These are phyloP conservation scores for Epichloe typhina DNA, from an alignment of 2,329 filamentous ascomycete species.

Conservation along the genomic window DNA sequence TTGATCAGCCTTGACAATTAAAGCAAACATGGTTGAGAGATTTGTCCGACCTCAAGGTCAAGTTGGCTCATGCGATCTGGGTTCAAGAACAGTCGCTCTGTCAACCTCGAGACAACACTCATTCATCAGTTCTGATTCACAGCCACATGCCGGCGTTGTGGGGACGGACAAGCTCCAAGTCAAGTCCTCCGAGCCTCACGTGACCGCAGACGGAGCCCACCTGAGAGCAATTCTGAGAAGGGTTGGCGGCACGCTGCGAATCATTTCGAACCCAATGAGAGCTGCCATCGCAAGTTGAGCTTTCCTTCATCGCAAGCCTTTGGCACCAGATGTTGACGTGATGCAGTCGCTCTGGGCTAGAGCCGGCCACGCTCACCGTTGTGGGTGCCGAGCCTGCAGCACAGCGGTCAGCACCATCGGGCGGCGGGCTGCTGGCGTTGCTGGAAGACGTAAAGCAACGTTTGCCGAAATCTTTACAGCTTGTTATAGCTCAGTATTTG, in stretches of 20 bases:
- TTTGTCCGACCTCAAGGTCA: not conserved
- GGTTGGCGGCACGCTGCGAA: too few species aligned
- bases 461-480: conserved; percentile 48
- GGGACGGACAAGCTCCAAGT: too few species aligned
- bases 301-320: not conserved
- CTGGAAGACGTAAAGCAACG: conserved; percentile 34
- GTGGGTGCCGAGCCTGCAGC: conserved; percentile 49
- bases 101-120: too few species aligned
- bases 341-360: conserved; percentile 62
- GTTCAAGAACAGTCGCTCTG: too few species aligned
- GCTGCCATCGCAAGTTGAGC: not conserved
- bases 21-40: conserved; percentile 43
- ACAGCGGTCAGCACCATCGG: conserved; percentile 34
- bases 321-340: conserved; percentile 11
- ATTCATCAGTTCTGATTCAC: too few species aligned
- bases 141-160: too few species aligned
- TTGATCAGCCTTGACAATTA: conserved; percentile 55
- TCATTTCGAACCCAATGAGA: not conserved
- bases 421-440: conserved; percentile 36
- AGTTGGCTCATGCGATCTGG: not conserved
- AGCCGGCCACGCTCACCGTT: conserved; percentile 49
- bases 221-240: too few species aligned
- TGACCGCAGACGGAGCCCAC: not conserved
- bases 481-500: conserved; percentile 55
- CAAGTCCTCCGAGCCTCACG: not conserved